Conservation (phyloP, 257 asterid genomes). For the Ocimum tenuiflorum region DNA sequence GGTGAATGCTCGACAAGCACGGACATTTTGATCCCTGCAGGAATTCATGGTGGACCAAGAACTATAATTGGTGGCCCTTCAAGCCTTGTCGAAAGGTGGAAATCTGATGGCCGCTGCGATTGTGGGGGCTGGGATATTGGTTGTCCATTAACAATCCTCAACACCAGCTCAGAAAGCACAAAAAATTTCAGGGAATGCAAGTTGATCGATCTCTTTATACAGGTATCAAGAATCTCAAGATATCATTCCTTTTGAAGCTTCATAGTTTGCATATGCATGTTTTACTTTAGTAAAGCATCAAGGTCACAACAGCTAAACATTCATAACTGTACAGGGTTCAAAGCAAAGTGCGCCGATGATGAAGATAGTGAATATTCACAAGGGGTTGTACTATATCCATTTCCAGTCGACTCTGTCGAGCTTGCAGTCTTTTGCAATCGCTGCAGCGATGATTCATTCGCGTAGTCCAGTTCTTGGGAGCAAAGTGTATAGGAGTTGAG, state of each 20-base stretch:
- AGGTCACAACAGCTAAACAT: not conserved
- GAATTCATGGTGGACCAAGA: conserved; percentile 83
- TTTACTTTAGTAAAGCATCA: not conserved
- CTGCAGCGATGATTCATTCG: conserved; percentile 71
- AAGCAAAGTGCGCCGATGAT: conserved; percentile 46
- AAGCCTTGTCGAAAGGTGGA: conserved; percentile 67
- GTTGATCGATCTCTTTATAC: conserved; percentile 52
- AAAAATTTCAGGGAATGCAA: conserved; percentile 45
- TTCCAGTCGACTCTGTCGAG: conserved; percentile 64
- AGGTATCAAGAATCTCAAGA: conserved; percentile 37
- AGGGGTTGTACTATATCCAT: conserved; percentile 58
- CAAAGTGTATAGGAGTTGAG: conserved; percentile 50
- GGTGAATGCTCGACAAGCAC: conserved; percentile 65
- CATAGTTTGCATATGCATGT: not conserved
- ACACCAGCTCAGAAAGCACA: conserved; percentile 18
- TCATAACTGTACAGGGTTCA: conserved; percentile 53
- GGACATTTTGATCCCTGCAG: conserved; percentile 60
- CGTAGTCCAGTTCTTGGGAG: conserved; percentile 42
- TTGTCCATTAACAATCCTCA: conserved; percentile 66
- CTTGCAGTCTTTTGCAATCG: conserved; percentile 73
- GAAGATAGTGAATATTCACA: conserved; percentile 74
- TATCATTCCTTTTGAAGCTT: not conserved
- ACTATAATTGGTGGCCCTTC: conserved; percentile 60
- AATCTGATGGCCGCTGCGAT: conserved; percentile 70
- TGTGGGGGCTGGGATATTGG: conserved; percentile 99